Conservation (phyloP, 345 rosid species). For the Aegle marmelos region DNA sequence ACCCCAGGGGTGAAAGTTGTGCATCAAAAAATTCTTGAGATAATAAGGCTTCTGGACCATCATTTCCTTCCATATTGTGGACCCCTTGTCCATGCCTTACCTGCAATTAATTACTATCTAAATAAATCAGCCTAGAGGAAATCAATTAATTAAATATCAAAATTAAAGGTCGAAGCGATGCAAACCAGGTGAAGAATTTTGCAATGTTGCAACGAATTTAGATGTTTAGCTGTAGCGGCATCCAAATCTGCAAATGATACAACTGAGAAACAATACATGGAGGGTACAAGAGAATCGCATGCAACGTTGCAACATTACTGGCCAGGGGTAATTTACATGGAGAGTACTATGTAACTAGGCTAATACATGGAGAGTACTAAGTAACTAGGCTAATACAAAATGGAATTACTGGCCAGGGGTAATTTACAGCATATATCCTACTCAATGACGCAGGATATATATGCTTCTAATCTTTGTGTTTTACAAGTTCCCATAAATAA, state of each 20-base stretch:
- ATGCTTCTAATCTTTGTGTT: neutral
- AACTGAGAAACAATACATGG: slow-evolving; percentile 9
- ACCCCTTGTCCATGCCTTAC: slow-evolving; percentile 72
- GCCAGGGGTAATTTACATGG: neutral
- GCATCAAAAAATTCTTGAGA: slow-evolving; percentile 64
- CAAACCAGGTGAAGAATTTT: slow-evolving; percentile 59
- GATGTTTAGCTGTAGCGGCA: slow-evolving; percentile 20
- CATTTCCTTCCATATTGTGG: slow-evolving; percentile 58
- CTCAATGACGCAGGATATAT: neutral
- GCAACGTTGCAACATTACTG: neutral
- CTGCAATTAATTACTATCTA: slow-evolving; percentile 20
- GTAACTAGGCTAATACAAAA: neutral
- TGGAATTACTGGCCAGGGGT: neutral
- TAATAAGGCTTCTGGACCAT: slow-evolving; percentile 34
- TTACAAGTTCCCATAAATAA: neutral
- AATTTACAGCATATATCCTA: neutral
- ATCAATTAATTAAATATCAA: neutral
- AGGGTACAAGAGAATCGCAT: neutral
- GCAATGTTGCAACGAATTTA: slow-evolving; percentile 43
- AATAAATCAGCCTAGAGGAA: neutral
- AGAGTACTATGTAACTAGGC: too few relatives aligned
- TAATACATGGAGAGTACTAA: neutral
- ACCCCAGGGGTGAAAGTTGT: slow-evolving; percentile 51
- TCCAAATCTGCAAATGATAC: slow-evolving; percentile 27
- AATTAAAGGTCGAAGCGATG: too few relatives aligned